Percentiles rank a stretch among this genome's conserved stretches.
Evolutionary conservation across 23 red algal genomes (phyloP).

Genomic region (Gracilaria vermiculophylla): DNA sequence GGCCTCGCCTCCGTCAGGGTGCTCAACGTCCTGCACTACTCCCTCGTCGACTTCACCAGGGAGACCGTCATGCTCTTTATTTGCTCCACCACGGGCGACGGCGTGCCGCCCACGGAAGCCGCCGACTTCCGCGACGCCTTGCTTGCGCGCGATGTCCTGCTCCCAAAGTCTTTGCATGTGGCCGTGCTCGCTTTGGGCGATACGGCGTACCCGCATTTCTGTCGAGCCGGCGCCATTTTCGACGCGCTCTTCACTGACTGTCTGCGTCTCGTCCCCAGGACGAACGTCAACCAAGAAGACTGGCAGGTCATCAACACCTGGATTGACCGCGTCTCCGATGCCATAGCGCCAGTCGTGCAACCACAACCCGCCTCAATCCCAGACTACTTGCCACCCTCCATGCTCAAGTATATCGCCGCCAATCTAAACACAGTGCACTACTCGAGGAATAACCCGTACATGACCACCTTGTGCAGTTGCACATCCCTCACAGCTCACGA

Average conservation of each 20-base stretch:
- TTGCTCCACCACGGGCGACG: constrained; percentile 93
- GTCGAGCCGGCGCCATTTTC: constrained; percentile 71
- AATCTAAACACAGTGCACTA: constrained; percentile 11
- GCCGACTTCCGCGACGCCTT: constrained; percentile 65
- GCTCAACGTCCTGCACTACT: constrained; percentile 67
- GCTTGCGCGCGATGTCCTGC: background rate
- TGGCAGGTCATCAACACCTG: constrained; percentile 82
- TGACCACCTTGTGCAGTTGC: constrained; percentile 57
- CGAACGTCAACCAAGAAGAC: constrained; percentile 86
- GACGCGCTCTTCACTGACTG: constrained; percentile 3
- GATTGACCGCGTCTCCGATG: constrained; percentile 17
- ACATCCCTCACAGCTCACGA: constrained; percentile 44
- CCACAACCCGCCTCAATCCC: background rate
- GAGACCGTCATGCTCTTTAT: constrained; percentile 75
- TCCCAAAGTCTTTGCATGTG: constrained; percentile 31
- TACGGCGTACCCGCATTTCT: constrained; percentile 86
- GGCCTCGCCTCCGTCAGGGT: background rate
- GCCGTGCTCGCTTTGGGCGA: constrained; percentile 91
- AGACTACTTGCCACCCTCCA: constrained; percentile 55
- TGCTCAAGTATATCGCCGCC: constrained; percentile 41
- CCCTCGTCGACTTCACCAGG: constrained; percentile 43
- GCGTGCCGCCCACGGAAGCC: constrained; percentile 82
- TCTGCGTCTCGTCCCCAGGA: constrained; percentile 10
- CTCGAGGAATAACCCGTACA: constrained; percentile 65
- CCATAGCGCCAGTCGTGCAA: background rate